Percentiles rank a stretch among this genome's conserved stretches.
These are phyloP conservation scores for Typha latifolia DNA, from an alignment of 176 grass and related monocot species.

Conservation along the genomic window DNA sequence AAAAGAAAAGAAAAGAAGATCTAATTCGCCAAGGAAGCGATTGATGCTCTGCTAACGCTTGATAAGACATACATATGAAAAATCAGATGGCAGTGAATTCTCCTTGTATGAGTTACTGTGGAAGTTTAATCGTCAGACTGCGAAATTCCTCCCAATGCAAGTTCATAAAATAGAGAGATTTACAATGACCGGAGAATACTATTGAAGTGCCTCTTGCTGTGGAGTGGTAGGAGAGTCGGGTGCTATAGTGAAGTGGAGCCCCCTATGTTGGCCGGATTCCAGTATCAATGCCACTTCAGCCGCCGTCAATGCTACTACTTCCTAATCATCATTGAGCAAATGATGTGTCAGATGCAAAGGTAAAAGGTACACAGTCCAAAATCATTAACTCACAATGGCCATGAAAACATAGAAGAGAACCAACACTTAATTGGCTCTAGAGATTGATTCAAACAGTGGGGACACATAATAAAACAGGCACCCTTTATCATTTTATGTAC, in stretches of 20 bases:
- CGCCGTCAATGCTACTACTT: constrained; percentile 49
- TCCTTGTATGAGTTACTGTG: neutral
- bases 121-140: neutral
- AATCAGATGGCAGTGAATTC: neutral
- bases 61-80: neutral
- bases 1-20: neutral
- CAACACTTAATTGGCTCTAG: too few relatives aligned
- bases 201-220: neutral
- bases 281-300: constrained; percentile 71
- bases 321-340: constrained; percentile 25
- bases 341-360: neutral
- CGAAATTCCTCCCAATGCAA: neutral
- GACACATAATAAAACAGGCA: too few relatives aligned
- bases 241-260: neutral
- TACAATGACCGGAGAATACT: neutral
- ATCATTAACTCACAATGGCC: neutral
- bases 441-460: too few relatives aligned
- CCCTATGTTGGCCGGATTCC: constrained; percentile 8
- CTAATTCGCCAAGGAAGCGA: neutral
- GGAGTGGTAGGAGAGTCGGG: neutral
- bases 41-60: neutral
- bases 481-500: too few relatives aligned
- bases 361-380: neutral
- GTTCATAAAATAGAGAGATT: neutral
- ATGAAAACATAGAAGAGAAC: too few relatives aligned